Conservation (phyloP, 257 asterid species). For the Cinchona pubescens region DNA sequence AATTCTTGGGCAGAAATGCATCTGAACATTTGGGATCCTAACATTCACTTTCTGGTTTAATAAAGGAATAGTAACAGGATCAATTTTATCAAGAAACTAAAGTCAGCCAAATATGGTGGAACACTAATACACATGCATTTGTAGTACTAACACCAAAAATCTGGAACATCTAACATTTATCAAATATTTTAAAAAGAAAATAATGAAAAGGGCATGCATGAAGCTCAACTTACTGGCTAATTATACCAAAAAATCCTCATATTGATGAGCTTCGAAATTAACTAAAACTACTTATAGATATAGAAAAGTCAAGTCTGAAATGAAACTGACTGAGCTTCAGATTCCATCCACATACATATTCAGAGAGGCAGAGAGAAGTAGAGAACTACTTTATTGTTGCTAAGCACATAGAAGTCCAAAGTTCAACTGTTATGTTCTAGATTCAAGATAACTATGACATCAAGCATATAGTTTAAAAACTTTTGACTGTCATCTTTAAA, state of each 20-base stretch:
- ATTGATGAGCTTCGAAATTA: background rate
- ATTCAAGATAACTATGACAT: background rate
- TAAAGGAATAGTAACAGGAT: background rate
- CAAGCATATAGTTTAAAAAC: background rate
- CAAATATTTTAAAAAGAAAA: background rate
- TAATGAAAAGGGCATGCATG: background rate
- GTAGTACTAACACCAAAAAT: background rate
- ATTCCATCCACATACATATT: background rate
- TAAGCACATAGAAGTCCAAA: background rate
- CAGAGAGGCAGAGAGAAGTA: background rate
- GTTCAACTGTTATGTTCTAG: background rate
- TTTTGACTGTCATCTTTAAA: background rate
- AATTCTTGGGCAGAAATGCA: background rate
- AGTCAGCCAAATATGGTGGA: background rate
- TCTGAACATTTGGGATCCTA: background rate
- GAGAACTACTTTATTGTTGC: background rate
- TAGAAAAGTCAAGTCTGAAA: background rate
- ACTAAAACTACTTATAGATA: background rate
- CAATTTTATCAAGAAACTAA: background rate
- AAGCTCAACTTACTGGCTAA: background rate
- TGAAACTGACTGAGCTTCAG: background rate
- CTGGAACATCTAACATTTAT: background rate
- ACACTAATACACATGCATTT: background rate
- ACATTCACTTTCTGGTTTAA: background rate
- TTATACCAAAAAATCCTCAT: background rate